A percentile compares a stretch with the other conserved stretches of the same genome.
phyloP scores from a whole-genome alignment of 2,329 filamentous ascomycete genomes.

The Colletotrichum echinochloae region DNA sequence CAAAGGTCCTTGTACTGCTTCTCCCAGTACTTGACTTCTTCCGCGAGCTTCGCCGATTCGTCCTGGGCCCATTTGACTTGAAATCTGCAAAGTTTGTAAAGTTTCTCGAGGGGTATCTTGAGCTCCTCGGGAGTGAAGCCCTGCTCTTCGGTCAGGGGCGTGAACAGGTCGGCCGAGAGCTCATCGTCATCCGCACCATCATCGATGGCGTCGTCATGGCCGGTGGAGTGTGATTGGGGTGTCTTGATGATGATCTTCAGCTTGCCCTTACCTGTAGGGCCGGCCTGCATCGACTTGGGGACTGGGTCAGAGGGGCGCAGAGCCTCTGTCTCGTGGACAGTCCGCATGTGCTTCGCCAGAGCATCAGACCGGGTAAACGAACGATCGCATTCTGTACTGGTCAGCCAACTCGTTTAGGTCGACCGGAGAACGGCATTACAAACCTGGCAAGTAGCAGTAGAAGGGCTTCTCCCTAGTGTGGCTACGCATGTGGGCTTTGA shows the following conservation, averaged over 20 bases:
- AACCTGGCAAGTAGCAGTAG: constrained; percentile 94
- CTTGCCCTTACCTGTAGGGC: constrained; percentile 60
- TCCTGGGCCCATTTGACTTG: constrained; percentile 80
- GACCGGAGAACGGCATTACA: constrained; percentile 42
- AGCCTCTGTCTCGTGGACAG: constrained; percentile 96
- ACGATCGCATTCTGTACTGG: constrained; percentile 85
- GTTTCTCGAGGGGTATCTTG: constrained; percentile 66
- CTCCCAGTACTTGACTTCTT: constrained; percentile 76
- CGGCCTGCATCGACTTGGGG: constrained; percentile 73
- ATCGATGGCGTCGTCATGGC: constrained; percentile 66
- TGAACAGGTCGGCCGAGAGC: constrained; percentile 69
- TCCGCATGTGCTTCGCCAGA: constrained; percentile 97
- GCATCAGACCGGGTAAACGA: constrained; percentile 97
- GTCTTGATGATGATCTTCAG: constrained; percentile 75
- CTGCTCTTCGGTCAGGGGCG: constrained; percentile 65
- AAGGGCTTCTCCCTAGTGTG: constrained; percentile 99
- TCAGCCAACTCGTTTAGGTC: constrained; percentile 38
- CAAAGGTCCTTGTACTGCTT: constrained; percentile 77
- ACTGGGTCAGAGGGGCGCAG: constrained; percentile 83
- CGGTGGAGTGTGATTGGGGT: constrained; percentile 67
- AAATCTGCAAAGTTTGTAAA: constrained; percentile 76
- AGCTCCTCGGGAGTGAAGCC: constrained; percentile 76
- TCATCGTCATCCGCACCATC: constrained; percentile 68
- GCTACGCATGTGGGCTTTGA: constrained; percentile 97
- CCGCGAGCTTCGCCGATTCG: constrained; percentile 72